phyloP scores from a whole-genome alignment of 306 rosid genomes.

The Malus sylvestris region DNA sequence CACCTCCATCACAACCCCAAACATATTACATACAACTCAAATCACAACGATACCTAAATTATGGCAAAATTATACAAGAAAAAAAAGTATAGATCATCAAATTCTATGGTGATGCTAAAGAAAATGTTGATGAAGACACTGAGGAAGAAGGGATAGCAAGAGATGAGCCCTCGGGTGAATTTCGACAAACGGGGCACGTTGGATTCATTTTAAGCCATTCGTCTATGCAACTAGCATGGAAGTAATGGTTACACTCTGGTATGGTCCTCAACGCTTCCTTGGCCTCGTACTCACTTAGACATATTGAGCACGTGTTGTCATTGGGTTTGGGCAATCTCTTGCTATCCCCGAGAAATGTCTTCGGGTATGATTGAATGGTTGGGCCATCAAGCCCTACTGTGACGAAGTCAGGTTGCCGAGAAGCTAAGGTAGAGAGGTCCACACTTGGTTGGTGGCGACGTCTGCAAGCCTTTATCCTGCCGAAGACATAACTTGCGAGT shows the following conservation, averaged over 20 bases:
- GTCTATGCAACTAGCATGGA: constrained; percentile 56
- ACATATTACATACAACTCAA: neutral
- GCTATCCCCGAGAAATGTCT: constrained; percentile 42
- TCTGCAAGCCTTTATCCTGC: neutral
- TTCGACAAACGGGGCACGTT: constrained; percentile 68
- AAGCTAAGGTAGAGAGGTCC: constrained; percentile 5
- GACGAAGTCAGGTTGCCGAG: constrained; percentile 8
- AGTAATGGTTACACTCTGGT: constrained; percentile 62
- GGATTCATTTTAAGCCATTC: constrained; percentile 69
- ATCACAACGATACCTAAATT: neutral
- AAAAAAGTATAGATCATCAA: neutral
- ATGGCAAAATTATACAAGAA: neutral
- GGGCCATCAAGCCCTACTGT: constrained; percentile 52
- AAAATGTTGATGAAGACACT: constrained; percentile 9
- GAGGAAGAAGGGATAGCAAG: constrained; percentile 16
- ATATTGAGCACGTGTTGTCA: constrained; percentile 56
- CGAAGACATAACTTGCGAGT: constrained; percentile 24
- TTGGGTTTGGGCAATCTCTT: constrained; percentile 41
- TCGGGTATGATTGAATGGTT: constrained; percentile 66
- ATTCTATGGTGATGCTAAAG: neutral
- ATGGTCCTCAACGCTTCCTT: constrained; percentile 55
- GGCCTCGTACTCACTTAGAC: constrained; percentile 54
- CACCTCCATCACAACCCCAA: neutral
- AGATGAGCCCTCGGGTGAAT: constrained; percentile 29
- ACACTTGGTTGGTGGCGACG: constrained; percentile 4